Conservation (phyloP, 1,139 yeast species). For the Protomyces pachydermus region DNA sequence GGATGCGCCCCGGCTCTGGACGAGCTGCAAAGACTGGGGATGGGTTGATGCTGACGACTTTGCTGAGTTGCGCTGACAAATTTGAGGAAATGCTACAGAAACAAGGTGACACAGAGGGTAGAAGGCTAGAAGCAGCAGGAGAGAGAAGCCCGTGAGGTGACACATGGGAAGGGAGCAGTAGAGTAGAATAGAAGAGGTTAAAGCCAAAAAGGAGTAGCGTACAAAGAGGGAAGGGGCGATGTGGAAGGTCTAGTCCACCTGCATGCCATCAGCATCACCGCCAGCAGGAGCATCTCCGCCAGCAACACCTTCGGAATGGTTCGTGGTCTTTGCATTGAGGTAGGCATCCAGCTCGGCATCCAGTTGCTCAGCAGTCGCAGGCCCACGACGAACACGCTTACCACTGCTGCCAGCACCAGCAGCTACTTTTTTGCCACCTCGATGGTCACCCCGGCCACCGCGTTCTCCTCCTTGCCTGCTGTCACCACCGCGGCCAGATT, state of each 20-base stretch:
- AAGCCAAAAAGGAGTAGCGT: neutral
- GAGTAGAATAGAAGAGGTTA: no score
- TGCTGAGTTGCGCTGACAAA: no score
- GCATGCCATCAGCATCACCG: neutral
- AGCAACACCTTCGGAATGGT: neutral
- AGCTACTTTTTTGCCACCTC: neutral
- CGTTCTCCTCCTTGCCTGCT: neutral
- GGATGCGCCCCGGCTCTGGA: no score
- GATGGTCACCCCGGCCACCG: neutral
- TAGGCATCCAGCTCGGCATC: constrained; percentile 22
- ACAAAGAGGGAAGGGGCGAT: neutral
- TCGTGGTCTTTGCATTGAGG: neutral
- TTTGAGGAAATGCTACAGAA: neutral
- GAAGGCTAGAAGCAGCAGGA: neutral
- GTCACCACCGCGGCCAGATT: neutral
- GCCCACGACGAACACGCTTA: constrained; percentile 9
- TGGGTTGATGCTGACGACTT: no score
- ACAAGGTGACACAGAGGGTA: neutral
- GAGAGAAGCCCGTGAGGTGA: no score
- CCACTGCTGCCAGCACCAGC: neutral
- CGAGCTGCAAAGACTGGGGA: no score
- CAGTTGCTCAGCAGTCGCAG: constrained; percentile 18
- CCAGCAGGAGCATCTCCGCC: neutral
- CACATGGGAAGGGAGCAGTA: no score
- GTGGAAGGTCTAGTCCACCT: neutral